Base-by-base conservation (phyloP, 352 stramenopile species). In the Pythium catenulatum region DNA sequence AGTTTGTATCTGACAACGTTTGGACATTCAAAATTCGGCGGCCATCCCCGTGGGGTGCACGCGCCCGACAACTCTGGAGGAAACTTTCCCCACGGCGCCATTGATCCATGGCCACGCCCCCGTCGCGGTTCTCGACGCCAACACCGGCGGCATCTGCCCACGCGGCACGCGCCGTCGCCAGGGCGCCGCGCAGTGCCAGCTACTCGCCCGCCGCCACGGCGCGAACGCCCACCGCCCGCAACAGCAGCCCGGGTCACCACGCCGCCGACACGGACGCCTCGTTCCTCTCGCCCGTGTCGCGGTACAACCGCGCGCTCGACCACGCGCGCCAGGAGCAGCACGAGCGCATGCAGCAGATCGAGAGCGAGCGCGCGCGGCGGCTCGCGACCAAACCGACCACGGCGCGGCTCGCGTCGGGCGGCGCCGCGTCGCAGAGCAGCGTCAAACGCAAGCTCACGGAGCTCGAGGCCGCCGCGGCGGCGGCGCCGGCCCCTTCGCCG, bases 221-320 rank as follows among this genome's bases (percentile, higher is more conserved):
- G 43, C 45, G 68, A 4, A 52, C 82, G 17, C 66, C 19, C 1
- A 54, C 56, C 23, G 14, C 56, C 48, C 36, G 41, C 23, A 77
- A 17, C 77, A 30, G 48, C 23, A 65, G 69, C 74, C 36, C 56
- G 43, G 65, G 63, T n/a, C n/a, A n/a, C n/a, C n/a, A n/a, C 59
- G 54, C 37, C 58, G 77, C 77, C 32, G 85, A 85, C n/a, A n/a
- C n/a, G n/a, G n/a, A n/a, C n/a, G n/a, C n/a, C n/a, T n/a, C n/a
- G 50, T 82, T 92, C 69, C 50, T 92, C 41, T 92, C 89, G 45
- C 89, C 89, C 36, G 89, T 92, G 30, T 88, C 89, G 50, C 83
- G 84, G 68, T 90, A 84, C 76, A 90, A 92, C 63, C 75, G 69
- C 7, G 41, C 82, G 45, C 56, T 82, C 25, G 83, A 86, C 27